phyloP scores from a whole-genome alignment of 345 rosid species.

The Lumnitzera littorea region DNA sequence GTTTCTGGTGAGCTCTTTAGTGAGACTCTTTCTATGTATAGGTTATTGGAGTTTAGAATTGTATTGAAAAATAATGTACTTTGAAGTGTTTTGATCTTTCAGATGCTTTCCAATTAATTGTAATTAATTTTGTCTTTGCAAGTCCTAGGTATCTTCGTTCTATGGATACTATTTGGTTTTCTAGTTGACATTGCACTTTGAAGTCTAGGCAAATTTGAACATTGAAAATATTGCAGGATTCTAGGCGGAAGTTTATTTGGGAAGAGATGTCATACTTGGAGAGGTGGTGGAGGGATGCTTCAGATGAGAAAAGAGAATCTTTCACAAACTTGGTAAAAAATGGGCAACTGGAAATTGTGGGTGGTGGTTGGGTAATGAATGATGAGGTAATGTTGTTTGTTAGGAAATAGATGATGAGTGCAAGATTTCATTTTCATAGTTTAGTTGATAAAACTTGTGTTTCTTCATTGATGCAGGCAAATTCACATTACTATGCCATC shows the following conservation, averaged over 20 bases:
- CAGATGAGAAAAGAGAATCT: constrained; percentile 55
- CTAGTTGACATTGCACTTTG: too few species aligned
- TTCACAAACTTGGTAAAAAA: constrained; percentile 64
- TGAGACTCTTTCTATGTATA: too few species aligned
- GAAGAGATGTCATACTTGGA: constrained; percentile 98
- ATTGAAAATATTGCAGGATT: constrained; percentile 42
- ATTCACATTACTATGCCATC: constrained; percentile 93
- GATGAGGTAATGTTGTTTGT: constrained; percentile 61
- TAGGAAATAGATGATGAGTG: not conserved
- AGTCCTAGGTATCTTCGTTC: too few species aligned
- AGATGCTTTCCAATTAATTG: too few species aligned
- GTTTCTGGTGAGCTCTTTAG: too few species aligned
- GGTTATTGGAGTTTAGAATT: too few species aligned
- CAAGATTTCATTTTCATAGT: not conserved
- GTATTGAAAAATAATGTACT: too few species aligned
- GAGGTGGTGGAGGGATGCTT: constrained; percentile 98
- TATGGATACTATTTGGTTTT: too few species aligned
- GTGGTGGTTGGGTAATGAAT: constrained; percentile 99
- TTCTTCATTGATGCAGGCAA: constrained; percentile 62
- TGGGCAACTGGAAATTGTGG: constrained; percentile 96
- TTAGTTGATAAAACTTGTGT: not conserved
- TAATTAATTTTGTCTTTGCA: too few species aligned
- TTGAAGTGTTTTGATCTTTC: too few species aligned
- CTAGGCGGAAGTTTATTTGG: constrained; percentile 89
- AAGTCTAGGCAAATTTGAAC: constrained; percentile 1